These are phyloP conservation scores for Blakeslea trispora DNA, from an alignment of 371 early-diverging fungal genomes.

Conservation along the genomic window DNA sequence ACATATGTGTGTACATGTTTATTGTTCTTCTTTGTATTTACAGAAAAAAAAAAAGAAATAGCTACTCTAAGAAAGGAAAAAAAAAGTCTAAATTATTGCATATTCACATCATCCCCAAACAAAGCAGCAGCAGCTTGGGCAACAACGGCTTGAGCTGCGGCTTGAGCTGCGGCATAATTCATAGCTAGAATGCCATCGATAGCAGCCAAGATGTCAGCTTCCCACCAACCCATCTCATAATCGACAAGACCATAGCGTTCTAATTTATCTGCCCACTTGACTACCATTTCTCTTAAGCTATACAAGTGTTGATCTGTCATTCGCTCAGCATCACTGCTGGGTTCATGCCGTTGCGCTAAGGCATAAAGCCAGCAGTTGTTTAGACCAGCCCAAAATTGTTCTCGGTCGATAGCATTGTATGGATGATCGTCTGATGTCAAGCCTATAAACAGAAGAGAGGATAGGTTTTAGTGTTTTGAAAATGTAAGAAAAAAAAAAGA, in stretches of 20 bases:
- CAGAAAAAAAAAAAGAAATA: neutral
- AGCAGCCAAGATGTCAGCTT: constrained; percentile 74
- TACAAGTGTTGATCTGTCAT: constrained; percentile 63
- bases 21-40: constrained; percentile 2
- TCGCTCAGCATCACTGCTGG: constrained; percentile 58
- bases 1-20: constrained; percentile 6
- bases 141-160: constrained; percentile 49
- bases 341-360: constrained; percentile 62
- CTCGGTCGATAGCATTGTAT: constrained; percentile 55
- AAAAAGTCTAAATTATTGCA: constrained; percentile 8
- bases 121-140: constrained; percentile 51
- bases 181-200: constrained; percentile 61
- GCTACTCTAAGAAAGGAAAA: no score
- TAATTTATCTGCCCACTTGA: constrained; percentile 76
- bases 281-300: constrained; percentile 63
- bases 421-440: constrained; percentile 57
- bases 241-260: constrained; percentile 81
- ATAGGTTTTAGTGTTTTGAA: no score
- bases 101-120: constrained; percentile 46
- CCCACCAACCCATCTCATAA: constrained; percentile 88
- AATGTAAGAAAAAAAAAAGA: no score
- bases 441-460: constrained; percentile 28
- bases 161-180: constrained; percentile 54
- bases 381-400: constrained; percentile 79
- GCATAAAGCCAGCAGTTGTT: constrained; percentile 84